Conservation (phyloP, 768 basidiomycete species). For the Lactarius hengduanensis region DNA sequence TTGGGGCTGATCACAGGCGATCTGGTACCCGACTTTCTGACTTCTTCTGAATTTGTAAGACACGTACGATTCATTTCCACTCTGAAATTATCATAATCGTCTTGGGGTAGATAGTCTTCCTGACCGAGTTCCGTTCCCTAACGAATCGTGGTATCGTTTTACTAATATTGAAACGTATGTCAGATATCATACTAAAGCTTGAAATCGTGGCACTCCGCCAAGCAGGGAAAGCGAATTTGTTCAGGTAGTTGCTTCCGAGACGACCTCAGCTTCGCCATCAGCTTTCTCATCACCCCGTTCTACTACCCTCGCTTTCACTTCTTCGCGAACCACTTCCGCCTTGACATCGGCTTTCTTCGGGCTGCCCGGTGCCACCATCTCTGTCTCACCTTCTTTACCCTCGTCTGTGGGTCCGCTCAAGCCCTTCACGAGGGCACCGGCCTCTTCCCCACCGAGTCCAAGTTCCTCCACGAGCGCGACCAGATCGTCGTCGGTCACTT, state of each 20-base stretch:
- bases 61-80: not conserved
- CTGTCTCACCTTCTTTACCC: conserved; percentile 19
- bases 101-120: not conserved
- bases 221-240: not conserved
- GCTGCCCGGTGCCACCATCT: conserved; percentile 9
- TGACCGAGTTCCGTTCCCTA: not conserved
- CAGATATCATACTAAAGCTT: not conserved
- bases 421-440: conserved; percentile 69
- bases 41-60: not conserved
- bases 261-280: not conserved
- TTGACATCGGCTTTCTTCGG: conserved; percentile 5
- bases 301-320: not conserved
- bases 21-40: not conserved
- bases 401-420: conserved; percentile 41
- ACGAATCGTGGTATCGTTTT: not conserved
- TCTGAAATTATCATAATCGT: not conserved
- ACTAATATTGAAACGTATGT: not conserved
- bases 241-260: conserved; percentile 17
- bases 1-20: not conserved
- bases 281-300: conserved; percentile 4
- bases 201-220: not conserved
- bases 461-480: conserved; percentile 67
- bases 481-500: conserved; percentile 75
- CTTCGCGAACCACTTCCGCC: conserved; percentile 10
- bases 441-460: conserved; percentile 75